Base-by-base conservation (phyloP, 1,284 basidiomycete species). In the Peniophora sp. region DNA sequence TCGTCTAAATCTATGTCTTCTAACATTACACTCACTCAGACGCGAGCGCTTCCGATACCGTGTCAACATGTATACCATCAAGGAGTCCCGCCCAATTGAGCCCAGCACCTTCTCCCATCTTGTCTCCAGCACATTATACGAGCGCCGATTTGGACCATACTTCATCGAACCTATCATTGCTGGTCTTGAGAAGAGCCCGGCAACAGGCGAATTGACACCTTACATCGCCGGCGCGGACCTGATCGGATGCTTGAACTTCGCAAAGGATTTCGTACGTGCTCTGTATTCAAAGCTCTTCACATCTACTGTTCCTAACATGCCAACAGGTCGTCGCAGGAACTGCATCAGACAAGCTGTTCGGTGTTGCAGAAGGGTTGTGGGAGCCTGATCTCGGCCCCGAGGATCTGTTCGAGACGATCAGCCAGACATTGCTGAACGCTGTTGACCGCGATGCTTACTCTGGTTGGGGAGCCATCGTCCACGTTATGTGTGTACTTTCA, bases 31-130 rank as follows among this genome's bases (percentile, higher is more conserved):
- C 12, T 25, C 16, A 35, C 49, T 16, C 58, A 94, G 92, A 58
- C 85, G 83, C 58, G 92, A 97, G 68, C 81, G 84, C 50, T 86
- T 97, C 63, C 84, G 97, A 52, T 97, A 91, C 72, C 81, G 95
- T 55, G 87, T 97, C 53, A 99, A 99, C 75, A 97, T 99, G 92
- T 99, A 98, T 74, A 91, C 92, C 47, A 97, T 99, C 81, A 99
- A 99, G 73, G 97, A 99, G 68, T 96, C 98, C 66, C 83, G 97
- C 54, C 89, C 95, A 62, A 97, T 99, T 63, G 87, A 94, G 60
- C 97, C 97, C 46, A 86, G 95, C 72, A 94, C 93, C 8, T 98
- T 99, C 70, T 90, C 94, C 22, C 92, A 96, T 64, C 84, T 99
- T 57, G 88, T 98, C 56, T 95, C 92, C 50, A 95, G 92, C 51